phyloP scores from a whole-genome alignment of 305 asterid genomes.

The Fraxinus ornus region DNA sequence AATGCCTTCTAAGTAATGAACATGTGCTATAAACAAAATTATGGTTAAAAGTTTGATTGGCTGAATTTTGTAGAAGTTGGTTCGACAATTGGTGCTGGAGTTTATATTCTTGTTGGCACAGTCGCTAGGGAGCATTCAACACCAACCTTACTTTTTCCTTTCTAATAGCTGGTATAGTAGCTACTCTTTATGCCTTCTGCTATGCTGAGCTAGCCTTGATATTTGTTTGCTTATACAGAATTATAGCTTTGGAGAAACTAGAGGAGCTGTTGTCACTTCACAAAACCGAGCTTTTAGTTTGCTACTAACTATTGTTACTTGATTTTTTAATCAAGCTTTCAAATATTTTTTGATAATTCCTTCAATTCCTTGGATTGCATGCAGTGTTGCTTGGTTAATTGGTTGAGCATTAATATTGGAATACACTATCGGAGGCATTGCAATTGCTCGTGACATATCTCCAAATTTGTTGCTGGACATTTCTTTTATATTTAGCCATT shows the following conservation, averaged over 20 bases:
- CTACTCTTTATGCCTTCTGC: slow-evolving; percentile 95
- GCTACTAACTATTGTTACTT: background rate
- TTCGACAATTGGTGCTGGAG: slow-evolving; percentile 93
- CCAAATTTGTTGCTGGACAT: no score
- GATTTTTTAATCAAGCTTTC: background rate
- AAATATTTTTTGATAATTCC: background rate
- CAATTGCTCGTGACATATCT: slow-evolving; percentile 26
- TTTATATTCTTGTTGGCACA: slow-evolving; percentile 90
- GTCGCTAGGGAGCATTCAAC: slow-evolving; percentile 98
- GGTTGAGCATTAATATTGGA: slow-evolving; percentile 89
- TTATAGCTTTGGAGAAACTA: background rate
- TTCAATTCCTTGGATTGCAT: slow-evolving; percentile 9
- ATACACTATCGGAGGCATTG: slow-evolving; percentile 90
- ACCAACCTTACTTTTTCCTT: slow-evolving; percentile 81
- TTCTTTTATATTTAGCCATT: no score
- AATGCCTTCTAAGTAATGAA: background rate
- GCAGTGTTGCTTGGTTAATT: slow-evolving; percentile 89
- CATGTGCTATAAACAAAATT: background rate
- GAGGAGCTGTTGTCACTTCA: background rate
- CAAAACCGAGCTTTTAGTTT: background rate
- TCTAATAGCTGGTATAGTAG: slow-evolving; percentile 91
- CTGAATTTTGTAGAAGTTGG: slow-evolving; percentile 72
- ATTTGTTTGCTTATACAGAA: background rate
- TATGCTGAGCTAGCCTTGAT: slow-evolving; percentile 72
- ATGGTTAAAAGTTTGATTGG: background rate